phyloP scores from a whole-genome alignment of 2,329 filamentous ascomycete genomes.

The Aureobasidium leucospermi region DNA sequence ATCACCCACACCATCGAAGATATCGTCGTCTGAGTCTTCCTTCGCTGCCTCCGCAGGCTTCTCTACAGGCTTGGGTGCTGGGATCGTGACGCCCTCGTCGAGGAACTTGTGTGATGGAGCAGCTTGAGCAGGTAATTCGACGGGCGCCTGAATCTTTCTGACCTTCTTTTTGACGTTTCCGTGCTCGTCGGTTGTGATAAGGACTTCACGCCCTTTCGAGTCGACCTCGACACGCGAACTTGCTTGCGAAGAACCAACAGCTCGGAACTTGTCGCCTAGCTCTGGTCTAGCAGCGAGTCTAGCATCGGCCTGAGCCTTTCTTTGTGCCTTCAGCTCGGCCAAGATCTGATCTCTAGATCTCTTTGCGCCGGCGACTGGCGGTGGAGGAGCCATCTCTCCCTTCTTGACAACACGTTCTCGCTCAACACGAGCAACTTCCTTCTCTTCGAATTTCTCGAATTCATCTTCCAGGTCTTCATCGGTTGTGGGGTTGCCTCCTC shows the following conservation, averaged over 20 bases:
- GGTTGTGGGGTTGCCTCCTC: slow-evolving; percentile 26
- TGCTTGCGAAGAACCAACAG: slow-evolving; percentile 31
- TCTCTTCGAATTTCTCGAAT: slow-evolving; percentile 49
- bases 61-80: slow-evolving; percentile 38
- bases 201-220: slow-evolving; percentile 48
- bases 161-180: slow-evolving; percentile 57
- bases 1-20: slow-evolving; percentile 53
- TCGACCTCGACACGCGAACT: slow-evolving; percentile 27
- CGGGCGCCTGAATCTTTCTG: slow-evolving; percentile 39
- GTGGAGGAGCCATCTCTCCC: slow-evolving; percentile 40
- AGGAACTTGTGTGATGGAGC: slow-evolving; percentile 23
- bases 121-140: slow-evolving; percentile 20
- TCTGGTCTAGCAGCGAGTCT: slow-evolving; percentile 39
- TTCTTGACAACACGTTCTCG: slow-evolving; percentile 49
- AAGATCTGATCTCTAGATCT: slow-evolving; percentile 53
- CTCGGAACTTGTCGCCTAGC: slow-evolving; percentile 50
- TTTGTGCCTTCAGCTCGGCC: slow-evolving; percentile 50
- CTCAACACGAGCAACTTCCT: slow-evolving; percentile 62
- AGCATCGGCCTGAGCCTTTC: slow-evolving; percentile 37
- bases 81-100: slow-evolving; percentile 26
- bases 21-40: slow-evolving; percentile 46
- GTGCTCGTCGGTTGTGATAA: slow-evolving; percentile 52
- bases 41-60: slow-evolving; percentile 18
- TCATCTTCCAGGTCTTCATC: slow-evolving; percentile 35
- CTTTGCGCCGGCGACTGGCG: slow-evolving; percentile 40